Base-by-base conservation (phyloP, 257 asterid species). In the Nicotiana tomentosiformis region DNA sequence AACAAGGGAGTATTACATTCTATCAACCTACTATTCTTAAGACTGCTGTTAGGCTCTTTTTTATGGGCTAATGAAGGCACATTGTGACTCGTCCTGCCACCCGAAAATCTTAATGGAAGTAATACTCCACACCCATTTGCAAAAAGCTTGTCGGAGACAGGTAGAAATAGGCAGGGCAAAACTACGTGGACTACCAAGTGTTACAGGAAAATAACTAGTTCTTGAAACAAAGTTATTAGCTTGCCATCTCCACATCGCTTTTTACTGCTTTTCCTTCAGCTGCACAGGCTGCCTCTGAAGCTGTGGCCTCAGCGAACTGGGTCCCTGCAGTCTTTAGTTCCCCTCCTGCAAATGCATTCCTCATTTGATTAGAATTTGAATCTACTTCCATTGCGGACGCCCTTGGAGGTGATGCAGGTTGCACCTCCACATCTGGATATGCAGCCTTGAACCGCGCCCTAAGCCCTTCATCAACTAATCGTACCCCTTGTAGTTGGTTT, bases 371-470 rank as follows among this genome's bases (percentile, higher is more conserved):
- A 84, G 91, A 37, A 30, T 77, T 87, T 2, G 87, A 76, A 76
- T 95, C 98, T 35, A 92, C 90, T 62, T 95, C 99, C 97, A 93
- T 93, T 39, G 92, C 88, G 30, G 91, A 84, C 23, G 93, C 51
- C 87, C 99, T 91, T 2, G 98, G 98, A 4, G 98, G 99, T 12
- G 98, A 96, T 70, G 95, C 35, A 3, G 99, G 99, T 89, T 96
- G 98, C 86, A 96, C 99, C 74, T 92, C 98, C 68, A 96, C 98
- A 65, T 94, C 99, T 0, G 98, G 94, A 83, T 94, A 96, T 18
- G 97, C 97, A 9, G 99, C 99, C 91, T 93, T 96, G 70, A 94
- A 96, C 87, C 99, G 91, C n/a, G 98, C 99, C 64, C 98, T 88
- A 37, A 96, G 91, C 83, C 99, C 99, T 60, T 94, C 99, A 67